phyloP scores from a whole-genome alignment of 345 rosid genomes.

The Moricandia moricandioides region DNA sequence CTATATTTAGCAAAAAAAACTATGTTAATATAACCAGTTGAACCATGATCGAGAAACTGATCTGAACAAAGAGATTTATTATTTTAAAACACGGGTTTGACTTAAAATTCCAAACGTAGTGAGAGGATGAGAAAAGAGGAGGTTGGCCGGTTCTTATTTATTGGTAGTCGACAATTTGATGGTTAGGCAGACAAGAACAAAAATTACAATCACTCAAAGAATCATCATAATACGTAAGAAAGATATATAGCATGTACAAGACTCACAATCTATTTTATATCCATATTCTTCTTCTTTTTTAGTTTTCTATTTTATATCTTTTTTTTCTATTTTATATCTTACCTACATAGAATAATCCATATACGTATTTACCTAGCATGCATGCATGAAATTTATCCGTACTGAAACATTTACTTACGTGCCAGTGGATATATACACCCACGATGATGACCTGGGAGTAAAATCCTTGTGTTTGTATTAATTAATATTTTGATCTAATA shows the following conservation, averaged over 20 bases:
- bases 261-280: background rate
- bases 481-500: background rate
- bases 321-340: background rate
- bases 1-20: too few relatives aligned
- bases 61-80: background rate
- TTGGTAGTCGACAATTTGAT: conserved; percentile 30
- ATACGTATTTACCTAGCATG: background rate
- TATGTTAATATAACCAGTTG: background rate
- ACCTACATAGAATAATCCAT: background rate
- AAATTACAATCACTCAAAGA: background rate
- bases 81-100: background rate
- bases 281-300: background rate
- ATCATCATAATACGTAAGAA: conserved; percentile 22
- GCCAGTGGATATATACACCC: background rate
- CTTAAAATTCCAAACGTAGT: background rate
- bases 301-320: too few relatives aligned
- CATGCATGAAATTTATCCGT: background rate
- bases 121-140: conserved; percentile 5
- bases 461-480: background rate
- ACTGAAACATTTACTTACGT: background rate
- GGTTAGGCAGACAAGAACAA: conserved; percentile 15
- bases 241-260: background rate
- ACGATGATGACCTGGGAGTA: background rate
- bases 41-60: background rate
- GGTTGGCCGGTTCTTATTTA: conserved; percentile 27